Evolutionary conservation across 202 grass and related monocot species (phyloP), one percentile per base, ranked within the genome.

Genomic region (Cymbopogon flexuosus): DNA sequence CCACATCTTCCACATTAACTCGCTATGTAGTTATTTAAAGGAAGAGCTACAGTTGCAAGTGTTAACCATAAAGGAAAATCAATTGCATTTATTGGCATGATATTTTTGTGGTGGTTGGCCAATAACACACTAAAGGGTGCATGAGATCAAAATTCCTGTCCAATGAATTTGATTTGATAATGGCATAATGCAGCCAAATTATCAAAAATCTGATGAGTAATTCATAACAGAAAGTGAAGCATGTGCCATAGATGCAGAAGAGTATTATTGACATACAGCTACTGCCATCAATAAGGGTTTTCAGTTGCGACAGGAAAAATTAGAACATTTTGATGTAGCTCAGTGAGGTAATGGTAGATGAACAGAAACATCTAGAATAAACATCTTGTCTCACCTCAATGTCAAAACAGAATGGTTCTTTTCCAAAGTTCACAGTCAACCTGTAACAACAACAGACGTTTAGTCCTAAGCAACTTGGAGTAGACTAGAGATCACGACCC

Each of bases 391-490:
- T 79, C 84, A 99, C 92, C 92, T 96, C 87, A 59, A 99, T 78
- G 57, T 99, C 90, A 85, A 99, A 99, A 91, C 83, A 85, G 84
- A 99, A 99, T 2, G 85, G 92, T 81, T 91, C 73, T 70, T 88
- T 95, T 77, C 96, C 96, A 70, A 96, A 99, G 83, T 99, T 99
- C 63, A 93, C 92, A 22, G 90, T 91, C 78, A 88, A 67, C 80
- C 96, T 99, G 87, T 16, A 68, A 78, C 5, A 15, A 2, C 27
- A 66, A 65, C 41, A 65, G 16, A 18, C 46, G 13, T 33, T 77
- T 45, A 77, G 61, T 65, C 30, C 24, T 4, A 9, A 78, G 43
- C 42, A 78, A 66, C 62, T 35, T 54, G n/a, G 11, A 13, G 62
- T 77, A 52, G 30, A 14, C 31, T 37, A 14, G 12, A 34, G 27